Percentiles rank a stretch among this genome's conserved stretches.
phyloP scores from a whole-genome alignment of 306 rosid genomes.

The Abrus pulchellus region DNA sequence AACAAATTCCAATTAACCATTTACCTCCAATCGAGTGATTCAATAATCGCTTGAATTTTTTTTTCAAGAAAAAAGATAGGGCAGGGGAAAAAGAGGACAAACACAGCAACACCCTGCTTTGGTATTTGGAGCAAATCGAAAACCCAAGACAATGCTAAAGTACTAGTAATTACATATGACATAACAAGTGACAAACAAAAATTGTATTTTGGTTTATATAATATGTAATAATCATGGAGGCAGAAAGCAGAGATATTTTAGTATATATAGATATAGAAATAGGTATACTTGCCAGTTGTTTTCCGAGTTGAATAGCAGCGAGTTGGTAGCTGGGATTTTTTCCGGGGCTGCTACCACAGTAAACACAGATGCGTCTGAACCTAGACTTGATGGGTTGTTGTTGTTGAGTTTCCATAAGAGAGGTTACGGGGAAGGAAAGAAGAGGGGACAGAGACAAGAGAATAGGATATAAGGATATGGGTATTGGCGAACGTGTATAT shows the following conservation, averaged over 20 bases:
- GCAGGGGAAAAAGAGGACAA: neutral
- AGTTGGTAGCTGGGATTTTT: conserved; percentile 82
- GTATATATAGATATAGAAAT: neutral
- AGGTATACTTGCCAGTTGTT: conserved; percentile 65
- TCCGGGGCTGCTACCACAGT: conserved; percentile 93
- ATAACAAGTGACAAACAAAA: neutral
- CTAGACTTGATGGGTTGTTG: conserved; percentile 57
- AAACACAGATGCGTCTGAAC: conserved; percentile 87
- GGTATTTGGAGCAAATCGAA: neutral
- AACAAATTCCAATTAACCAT: neutral
- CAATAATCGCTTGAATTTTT: neutral
- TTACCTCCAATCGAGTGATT: neutral
- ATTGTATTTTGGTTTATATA: neutral
- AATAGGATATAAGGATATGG: neutral
- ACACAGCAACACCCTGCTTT: neutral
- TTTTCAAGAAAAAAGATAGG: neutral
- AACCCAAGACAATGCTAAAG: neutral
- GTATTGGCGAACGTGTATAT: conserved; percentile 38
- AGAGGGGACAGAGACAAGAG: neutral
- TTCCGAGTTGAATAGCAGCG: conserved; percentile 86
- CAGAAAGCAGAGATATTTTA: neutral
- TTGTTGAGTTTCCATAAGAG: conserved; percentile 59
- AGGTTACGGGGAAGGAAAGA: neutral
- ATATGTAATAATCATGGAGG: neutral
- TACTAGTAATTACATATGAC: neutral